Evolutionary conservation across 2,329 filamentous ascomycete genomes (phyloP).

Genomic region (Bipolaris zeicola): DNA sequence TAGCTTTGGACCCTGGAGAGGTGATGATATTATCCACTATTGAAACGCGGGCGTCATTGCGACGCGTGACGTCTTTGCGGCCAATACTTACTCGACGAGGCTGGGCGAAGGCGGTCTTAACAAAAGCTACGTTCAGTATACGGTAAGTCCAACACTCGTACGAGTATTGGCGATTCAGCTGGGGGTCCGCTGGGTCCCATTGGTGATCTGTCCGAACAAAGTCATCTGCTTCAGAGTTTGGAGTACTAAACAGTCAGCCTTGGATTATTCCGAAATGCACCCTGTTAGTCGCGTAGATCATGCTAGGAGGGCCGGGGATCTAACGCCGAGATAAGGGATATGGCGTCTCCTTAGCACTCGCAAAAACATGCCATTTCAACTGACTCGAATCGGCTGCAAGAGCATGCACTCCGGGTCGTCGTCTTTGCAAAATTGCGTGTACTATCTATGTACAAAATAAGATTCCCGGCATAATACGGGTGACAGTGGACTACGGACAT

Average conservation of each 20-base stretch:
- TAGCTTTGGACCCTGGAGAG: conserved; percentile 5
- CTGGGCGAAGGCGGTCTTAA: background rate
- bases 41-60: background rate
- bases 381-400: background rate
- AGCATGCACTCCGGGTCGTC: background rate
- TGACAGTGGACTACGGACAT: background rate
- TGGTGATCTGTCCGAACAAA: background rate
- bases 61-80: conserved; percentile 2
- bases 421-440: background rate
- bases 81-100: background rate
- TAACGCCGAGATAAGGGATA: background rate
- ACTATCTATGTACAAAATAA: background rate
- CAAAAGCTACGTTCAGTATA: conserved; percentile 1
- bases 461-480: background rate
- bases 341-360: background rate
- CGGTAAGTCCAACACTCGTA: background rate
- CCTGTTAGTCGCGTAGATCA: conserved; percentile 1
- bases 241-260: background rate
- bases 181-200: background rate
- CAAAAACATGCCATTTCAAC: background rate
- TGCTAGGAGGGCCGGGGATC: background rate
- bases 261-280: background rate
- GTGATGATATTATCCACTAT: background rate
- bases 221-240: background rate
- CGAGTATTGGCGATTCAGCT: background rate